These are phyloP conservation scores for Ascomycota sp. DNA, from an alignment of 2,329 filamentous ascomycete genomes.

Conservation along the genomic window DNA sequence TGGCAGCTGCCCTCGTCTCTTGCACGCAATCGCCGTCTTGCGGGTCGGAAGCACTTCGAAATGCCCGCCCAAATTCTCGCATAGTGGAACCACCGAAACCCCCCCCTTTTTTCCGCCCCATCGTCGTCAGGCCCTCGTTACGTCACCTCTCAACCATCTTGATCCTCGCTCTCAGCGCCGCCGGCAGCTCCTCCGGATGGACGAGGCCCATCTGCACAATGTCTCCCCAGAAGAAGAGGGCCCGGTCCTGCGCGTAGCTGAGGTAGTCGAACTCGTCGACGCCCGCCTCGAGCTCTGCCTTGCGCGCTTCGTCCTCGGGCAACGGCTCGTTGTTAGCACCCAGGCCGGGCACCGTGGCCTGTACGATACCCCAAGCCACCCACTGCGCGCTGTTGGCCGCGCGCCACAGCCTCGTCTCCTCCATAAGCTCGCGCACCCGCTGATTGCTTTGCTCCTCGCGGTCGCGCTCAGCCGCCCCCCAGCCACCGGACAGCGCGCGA, in stretches of 20 bases:
- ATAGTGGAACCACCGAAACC: no score
- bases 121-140: no score
- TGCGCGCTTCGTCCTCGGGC: constrained; percentile 11
- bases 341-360: constrained; percentile 68
- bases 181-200: constrained; percentile 54
- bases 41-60: no score
- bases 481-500: constrained; percentile 32
- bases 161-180: constrained; percentile 38
- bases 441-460: constrained; percentile 44
- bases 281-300: constrained; percentile 28
- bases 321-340: constrained; percentile 22
- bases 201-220: constrained; percentile 58
- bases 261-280: constrained; percentile 84
- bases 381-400: constrained; percentile 74
- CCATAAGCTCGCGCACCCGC: constrained; percentile 49
- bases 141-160: constrained; percentile 51
- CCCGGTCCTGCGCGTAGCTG: constrained; percentile 73
- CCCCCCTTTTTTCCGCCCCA: no score
- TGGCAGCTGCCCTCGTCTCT: no score
- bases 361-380: constrained; percentile 92
- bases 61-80: no score
- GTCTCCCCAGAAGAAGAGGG: constrained; percentile 90
- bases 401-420: constrained; percentile 71
- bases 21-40: no score
- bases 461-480: constrained; percentile 31